phyloP scores from a whole-genome alignment of 2,329 filamentous ascomycete species.

The Aspergillus tanneri region DNA sequence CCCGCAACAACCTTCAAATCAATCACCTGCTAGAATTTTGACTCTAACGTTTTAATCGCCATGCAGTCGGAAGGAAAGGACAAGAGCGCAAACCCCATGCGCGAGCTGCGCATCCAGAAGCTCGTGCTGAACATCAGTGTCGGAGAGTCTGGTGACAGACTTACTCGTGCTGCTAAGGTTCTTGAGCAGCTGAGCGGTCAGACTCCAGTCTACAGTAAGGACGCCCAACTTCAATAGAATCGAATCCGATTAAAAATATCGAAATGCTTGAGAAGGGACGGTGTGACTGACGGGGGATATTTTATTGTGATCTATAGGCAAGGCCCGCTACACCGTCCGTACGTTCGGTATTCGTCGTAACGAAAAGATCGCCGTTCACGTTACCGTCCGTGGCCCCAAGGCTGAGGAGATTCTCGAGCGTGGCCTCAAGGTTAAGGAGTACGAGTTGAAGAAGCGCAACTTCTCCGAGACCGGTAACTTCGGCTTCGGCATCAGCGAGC shows the following conservation, averaged over 20 bases:
- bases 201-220: constrained; percentile 96
- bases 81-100: constrained; percentile 97
- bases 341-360: constrained; percentile 99
- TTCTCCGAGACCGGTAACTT: constrained; percentile 99
- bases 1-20: constrained; percentile 2
- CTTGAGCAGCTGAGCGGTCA: constrained; percentile 99
- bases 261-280: constrained; percentile 1
- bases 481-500: constrained; percentile 99
- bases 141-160: constrained; percentile 99
- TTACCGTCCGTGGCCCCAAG: constrained; percentile 98
- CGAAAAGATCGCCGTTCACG: constrained; percentile 99
- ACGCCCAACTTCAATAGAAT: constrained; percentile 36
- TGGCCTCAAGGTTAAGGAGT: constrained; percentile 99
- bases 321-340: constrained; percentile 99
- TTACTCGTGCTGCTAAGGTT: constrained; percentile 99
- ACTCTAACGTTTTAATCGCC: constrained; percentile 25
- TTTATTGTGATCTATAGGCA: constrained; percentile 60
- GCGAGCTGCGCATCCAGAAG: constrained; percentile 99
- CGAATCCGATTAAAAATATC: not conserved
- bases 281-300: constrained; percentile 21
- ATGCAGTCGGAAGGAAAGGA: constrained; percentile 66
- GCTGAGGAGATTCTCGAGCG: constrained; percentile 99
- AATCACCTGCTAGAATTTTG: constrained; percentile 1
- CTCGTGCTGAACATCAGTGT: constrained; percentile 99
- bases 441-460: constrained; percentile 99